Conservation (phyloP, 352 stramenopile species). For the Pythium aristosporum region DNA sequence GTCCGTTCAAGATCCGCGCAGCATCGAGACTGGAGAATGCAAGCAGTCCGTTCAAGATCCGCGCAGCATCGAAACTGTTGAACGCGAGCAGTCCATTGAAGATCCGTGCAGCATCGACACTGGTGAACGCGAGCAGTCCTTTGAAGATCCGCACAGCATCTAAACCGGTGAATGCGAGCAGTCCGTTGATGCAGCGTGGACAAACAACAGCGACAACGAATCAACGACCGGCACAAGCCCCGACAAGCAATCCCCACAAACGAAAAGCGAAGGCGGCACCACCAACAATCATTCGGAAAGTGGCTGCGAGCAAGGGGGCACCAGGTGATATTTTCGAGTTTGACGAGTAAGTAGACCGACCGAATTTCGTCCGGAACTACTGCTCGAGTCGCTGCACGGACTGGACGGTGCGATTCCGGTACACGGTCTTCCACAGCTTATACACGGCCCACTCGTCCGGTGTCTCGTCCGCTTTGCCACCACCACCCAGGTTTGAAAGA, state of each 20-base stretch:
- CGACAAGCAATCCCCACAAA: slow-evolving; percentile 12
- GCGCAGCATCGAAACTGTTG: too few species aligned
- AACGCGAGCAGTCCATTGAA: too few species aligned
- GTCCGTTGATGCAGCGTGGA: not conserved
- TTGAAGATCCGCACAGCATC: too few species aligned
- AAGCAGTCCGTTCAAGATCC: too few species aligned
- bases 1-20: too few species aligned
- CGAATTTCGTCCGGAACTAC: slow-evolving; percentile 22
- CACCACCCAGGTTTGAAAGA: slow-evolving; percentile 33
- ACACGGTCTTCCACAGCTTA: slow-evolving; percentile 61
- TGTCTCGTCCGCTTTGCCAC: not conserved
- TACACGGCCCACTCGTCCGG: slow-evolving; percentile 43
- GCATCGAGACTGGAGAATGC: too few species aligned
- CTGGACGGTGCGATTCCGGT: slow-evolving; percentile 48
- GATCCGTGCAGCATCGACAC: too few species aligned
- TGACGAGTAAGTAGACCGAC: slow-evolving; percentile 39
- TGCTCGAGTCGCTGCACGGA: slow-evolving; percentile 29
- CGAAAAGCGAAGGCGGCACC: slow-evolving; percentile 20
- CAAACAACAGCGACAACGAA: not conserved
- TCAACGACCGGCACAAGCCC: not conserved
- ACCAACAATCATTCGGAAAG: not conserved
- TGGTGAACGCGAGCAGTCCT: too few species aligned
- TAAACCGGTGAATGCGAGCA: not conserved
- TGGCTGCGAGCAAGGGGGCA: not conserved
- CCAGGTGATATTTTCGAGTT: slow-evolving; percentile 52